Evolutionary conservation across 2,329 filamentous ascomycete genomes (phyloP).

Genomic region (Coniochaeta sp.): DNA sequence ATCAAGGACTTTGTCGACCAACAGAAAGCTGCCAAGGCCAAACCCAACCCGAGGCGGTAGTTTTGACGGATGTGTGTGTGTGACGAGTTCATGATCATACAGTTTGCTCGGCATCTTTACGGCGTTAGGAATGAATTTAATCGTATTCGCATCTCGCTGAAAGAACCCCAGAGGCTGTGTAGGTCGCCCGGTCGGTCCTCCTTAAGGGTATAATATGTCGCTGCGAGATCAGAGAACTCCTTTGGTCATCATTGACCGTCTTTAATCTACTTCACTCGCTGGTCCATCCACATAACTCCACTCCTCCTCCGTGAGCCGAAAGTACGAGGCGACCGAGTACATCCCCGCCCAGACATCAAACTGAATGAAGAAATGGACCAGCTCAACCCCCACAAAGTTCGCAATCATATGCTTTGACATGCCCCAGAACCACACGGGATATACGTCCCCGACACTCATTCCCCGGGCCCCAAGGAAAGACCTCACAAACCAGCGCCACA

Average conservation of each 20-base stretch:
- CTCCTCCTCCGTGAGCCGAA: slow-evolving; percentile 13
- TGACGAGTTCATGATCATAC: not conserved
- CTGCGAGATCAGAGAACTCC: not conserved
- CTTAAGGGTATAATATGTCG: not conserved
- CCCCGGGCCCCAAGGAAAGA: slow-evolving; percentile 30
- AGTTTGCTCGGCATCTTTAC: not conserved
- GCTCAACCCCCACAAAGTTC: slow-evolving; percentile 39
- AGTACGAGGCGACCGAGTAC: slow-evolving; percentile 19
- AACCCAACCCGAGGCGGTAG: slow-evolving; percentile 24
- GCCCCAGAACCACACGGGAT: slow-evolving; percentile 19
- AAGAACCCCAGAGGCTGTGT: not conserved
- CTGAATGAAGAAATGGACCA: slow-evolving; percentile 35
- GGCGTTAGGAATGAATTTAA: not conserved
- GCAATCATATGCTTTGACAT: slow-evolving; percentile 13
- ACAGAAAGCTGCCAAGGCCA: slow-evolving; percentile 39
- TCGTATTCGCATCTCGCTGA: not conserved
- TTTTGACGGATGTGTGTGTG: not conserved
- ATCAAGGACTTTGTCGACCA: slow-evolving; percentile 62
- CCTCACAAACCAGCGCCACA: slow-evolving; percentile 36
- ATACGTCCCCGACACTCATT: slow-evolving; percentile 29
- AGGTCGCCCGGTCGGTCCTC: not conserved
- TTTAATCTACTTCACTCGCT: not conserved
- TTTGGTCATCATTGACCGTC: not conserved
- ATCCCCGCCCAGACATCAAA: slow-evolving; percentile 37
- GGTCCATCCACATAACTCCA: slow-evolving; percentile 11